These are phyloP conservation scores for Lactarius tabidus DNA, from an alignment of 768 basidiomycete genomes.

Conservation along the genomic window DNA sequence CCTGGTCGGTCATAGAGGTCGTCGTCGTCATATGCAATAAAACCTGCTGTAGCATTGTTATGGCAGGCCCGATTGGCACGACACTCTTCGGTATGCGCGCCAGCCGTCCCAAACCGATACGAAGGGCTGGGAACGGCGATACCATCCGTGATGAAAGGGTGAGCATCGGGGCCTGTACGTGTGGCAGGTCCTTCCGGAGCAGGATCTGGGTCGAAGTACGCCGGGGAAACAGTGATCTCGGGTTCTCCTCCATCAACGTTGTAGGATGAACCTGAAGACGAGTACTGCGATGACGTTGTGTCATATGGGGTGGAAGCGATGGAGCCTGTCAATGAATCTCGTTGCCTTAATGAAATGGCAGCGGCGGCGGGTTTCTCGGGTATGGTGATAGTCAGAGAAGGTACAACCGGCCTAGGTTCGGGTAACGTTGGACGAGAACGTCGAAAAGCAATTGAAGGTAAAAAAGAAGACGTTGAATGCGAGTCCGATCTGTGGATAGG, in stretches of 20 bases:
- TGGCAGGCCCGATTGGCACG: conserved; percentile 25
- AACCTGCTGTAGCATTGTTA: conserved; percentile 31
- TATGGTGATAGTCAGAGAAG: conserved; percentile 13
- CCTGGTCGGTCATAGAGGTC: conserved; percentile 21
- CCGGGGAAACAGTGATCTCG: conserved; percentile 37
- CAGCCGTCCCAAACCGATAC: conserved; percentile 21
- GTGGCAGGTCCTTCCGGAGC: conserved; percentile 45
- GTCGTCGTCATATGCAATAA: conserved; percentile 34
- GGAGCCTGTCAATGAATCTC: conserved; percentile 17
- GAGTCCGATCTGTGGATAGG: conserved; percentile 12
- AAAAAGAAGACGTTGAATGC: conserved; percentile 18
- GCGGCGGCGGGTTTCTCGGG: conserved; percentile 1
- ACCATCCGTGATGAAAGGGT: conserved; percentile 25
- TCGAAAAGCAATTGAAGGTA: conserved; percentile 15
- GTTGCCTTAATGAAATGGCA: conserved; percentile 3
- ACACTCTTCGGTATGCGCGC: conserved; percentile 22
- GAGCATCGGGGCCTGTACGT: conserved; percentile 36
- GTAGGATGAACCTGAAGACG: conserved; percentile 18
- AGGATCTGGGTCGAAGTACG: conserved; percentile 42
- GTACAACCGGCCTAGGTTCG: background rate
- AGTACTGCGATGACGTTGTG: conserved; percentile 16
- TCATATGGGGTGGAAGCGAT: conserved; percentile 22
- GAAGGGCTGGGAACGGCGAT: conserved; percentile 14
- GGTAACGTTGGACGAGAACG: conserved; percentile 7
- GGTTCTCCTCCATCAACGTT: conserved; percentile 17